A percentile compares a stretch with the other conserved stretches of the same genome.
Evolutionary conservation across 2,329 filamentous ascomycete genomes (phyloP).

Genomic region (Cercospora citrullina): DNA sequence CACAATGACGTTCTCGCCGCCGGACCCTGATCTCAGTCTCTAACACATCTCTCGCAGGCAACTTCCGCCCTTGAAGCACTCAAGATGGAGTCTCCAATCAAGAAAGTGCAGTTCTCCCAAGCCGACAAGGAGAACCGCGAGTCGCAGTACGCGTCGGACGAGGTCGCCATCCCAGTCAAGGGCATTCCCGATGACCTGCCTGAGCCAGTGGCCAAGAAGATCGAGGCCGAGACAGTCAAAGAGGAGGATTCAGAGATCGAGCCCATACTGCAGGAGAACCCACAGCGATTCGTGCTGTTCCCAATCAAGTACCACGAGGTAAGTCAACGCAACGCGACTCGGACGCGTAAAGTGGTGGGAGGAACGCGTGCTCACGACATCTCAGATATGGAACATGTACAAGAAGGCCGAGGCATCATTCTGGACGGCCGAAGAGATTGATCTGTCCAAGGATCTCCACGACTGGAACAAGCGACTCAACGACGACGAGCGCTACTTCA

Average conservation of each 20-base stretch:
- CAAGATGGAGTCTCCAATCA: slow-evolving; percentile 89
- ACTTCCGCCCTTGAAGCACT: slow-evolving; percentile 82
- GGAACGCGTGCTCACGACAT: slow-evolving; percentile 28
- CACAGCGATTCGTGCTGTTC: slow-evolving; percentile 94
- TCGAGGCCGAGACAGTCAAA: slow-evolving; percentile 55
- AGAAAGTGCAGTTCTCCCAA: slow-evolving; percentile 78
- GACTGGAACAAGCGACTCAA: slow-evolving; percentile 99
- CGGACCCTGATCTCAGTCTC: slow-evolving; percentile 40
- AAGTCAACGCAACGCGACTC: slow-evolving; percentile 61
- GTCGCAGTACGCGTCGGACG: slow-evolving; percentile 48
- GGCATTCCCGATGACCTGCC: slow-evolving; percentile 51
- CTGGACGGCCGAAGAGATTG: slow-evolving; percentile 99
- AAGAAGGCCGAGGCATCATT: slow-evolving; percentile 99
- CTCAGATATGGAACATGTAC: slow-evolving; percentile 99
- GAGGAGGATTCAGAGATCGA: slow-evolving; percentile 71
- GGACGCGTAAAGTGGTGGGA: slow-evolving; percentile 42
- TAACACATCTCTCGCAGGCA: slow-evolving; percentile 59
- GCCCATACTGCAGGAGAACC: slow-evolving; percentile 92
- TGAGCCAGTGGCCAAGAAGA: slow-evolving; percentile 34
- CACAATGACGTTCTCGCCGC: slow-evolving; percentile 42
- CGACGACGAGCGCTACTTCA: slow-evolving; percentile 96
- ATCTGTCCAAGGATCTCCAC: slow-evolving; percentile 96
- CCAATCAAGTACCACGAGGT: slow-evolving; percentile 99
- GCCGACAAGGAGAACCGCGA: slow-evolving; percentile 80
- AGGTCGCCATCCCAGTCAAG: slow-evolving; percentile 59